These are phyloP conservation scores for Pulveroboletus sp. DNA, from an alignment of 768 basidiomycete species.

Conservation along the genomic window DNA sequence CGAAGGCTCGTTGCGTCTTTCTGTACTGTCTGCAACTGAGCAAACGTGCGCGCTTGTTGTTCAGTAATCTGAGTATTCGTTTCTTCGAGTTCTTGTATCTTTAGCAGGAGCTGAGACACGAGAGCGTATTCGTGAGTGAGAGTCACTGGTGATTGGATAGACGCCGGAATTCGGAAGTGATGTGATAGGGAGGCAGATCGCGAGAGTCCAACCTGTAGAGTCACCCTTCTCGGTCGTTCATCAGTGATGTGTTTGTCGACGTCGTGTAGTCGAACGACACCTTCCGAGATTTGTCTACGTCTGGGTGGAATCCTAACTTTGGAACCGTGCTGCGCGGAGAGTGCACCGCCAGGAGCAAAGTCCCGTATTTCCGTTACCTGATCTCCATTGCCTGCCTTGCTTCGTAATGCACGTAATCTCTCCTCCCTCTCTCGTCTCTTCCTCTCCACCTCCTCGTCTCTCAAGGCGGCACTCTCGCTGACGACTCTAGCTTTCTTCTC, in stretches of 20 bases:
- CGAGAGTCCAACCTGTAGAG: conserved; percentile 16
- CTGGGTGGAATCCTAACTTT: conserved; percentile 19
- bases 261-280: conserved; percentile 8
- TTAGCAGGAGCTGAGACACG: conserved; percentile 65
- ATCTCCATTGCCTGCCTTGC: conserved; percentile 29
- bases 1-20: conserved; percentile 67
- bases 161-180: conserved; percentile 11
- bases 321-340: conserved; percentile 20
- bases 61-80: conserved; percentile 62
- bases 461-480: conserved; percentile 21
- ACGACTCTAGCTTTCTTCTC: conserved; percentile 57
- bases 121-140: conserved; percentile 43
- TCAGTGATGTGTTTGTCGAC: conserved; percentile 8
- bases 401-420: conserved; percentile 50
- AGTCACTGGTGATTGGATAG: conserved; percentile 12
- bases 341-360: conserved; percentile 58
- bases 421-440: conserved; percentile 41
- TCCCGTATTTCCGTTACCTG: conserved; percentile 39
- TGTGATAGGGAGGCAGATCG: conserved; percentile 26
- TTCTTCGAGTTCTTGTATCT: conserved; percentile 74
- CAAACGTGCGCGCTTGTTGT: conserved; percentile 58
- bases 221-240: conserved; percentile 17
- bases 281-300: conserved; percentile 31
- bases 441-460: conserved; percentile 29
- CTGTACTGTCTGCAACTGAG: conserved; percentile 63